phyloP scores from a whole-genome alignment of 352 stramenopile species.

The Phytophthora capsici region DNA sequence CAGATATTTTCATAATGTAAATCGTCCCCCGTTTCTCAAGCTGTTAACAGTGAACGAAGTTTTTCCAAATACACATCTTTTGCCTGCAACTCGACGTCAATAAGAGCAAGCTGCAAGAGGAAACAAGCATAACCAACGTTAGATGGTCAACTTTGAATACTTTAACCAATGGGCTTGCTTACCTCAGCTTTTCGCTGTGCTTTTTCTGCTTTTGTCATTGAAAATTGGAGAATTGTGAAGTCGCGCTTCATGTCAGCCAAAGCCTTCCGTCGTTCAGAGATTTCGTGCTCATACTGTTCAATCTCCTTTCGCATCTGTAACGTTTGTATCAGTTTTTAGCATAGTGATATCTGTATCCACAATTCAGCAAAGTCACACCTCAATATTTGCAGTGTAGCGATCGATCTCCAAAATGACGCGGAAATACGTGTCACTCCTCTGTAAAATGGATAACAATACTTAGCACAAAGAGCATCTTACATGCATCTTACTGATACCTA shows the following conservation, averaged over 20 bases:
- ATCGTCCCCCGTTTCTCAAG: conserved; percentile 11
- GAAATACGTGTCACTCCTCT: conserved; percentile 73
- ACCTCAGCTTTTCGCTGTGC: conserved; percentile 69
- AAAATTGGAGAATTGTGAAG: conserved; percentile 54
- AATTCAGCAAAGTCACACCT: conserved; percentile 32
- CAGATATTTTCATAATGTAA: conserved; percentile 38
- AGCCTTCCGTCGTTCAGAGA: conserved; percentile 43
- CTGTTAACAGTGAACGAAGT: conserved; percentile 45
- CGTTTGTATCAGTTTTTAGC: background rate
- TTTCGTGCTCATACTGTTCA: conserved; percentile 63
- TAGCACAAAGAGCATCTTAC: conserved; percentile 1
- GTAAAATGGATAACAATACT: background rate
- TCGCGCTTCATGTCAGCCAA: conserved; percentile 46
- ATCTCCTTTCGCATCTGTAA: conserved; percentile 64
- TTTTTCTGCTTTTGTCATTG: conserved; percentile 54
- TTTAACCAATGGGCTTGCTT: too few species aligned
- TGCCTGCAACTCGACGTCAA: conserved; percentile 72
- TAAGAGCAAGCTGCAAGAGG: conserved; percentile 54
- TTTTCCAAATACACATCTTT: conserved; percentile 77
- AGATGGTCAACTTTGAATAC: background rate
- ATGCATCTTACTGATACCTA: conserved; percentile 13
- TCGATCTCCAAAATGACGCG: conserved; percentile 65
- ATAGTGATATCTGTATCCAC: background rate
- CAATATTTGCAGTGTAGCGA: conserved; percentile 61
- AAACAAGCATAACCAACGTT: conserved; percentile 1